Evolutionary conservation across 176 grass and related monocot genomes (phyloP), one percentile per base, ranked within the genome.

Genomic region (Hordeum marinum): DNA sequence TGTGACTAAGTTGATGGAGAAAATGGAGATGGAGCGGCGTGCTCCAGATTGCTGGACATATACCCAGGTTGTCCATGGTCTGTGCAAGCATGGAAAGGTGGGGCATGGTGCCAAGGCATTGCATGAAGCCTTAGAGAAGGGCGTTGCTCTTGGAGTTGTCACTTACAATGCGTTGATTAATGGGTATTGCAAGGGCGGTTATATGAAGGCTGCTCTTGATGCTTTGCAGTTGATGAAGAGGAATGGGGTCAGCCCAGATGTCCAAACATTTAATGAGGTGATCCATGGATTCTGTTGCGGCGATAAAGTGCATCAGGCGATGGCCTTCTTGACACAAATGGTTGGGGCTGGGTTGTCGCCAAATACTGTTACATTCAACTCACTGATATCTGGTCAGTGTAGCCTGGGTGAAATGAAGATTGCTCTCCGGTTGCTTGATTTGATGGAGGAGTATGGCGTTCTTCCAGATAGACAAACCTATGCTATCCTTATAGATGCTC

Each of bases 381-480:
- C 7, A 2, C 15, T 54, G 43, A 75, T 75, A 18, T 75, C 24
- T 2, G 45, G 43, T 52, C 45, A 75, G 43, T 75, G 72, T 9
- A 32, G 26, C 29, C 15, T 31, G 25, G 72, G 26, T 52, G 15
- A 75, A 4, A 34, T 32, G 15, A 54, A 75, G 15, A 32, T 11
- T 75, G 45, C 72, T 75, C 11, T 32, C 3, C 15, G 4, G 25
- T 75, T 75, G 45, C 72, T 75, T 36, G 80, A 58, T 40, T 78
- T 88, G 65, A 83, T 88, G 86, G 59, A 88, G 48, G 50, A 72
- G 41, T 64, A 40, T 72, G 73, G 52, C 42, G 10, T 83, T 13
- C 32, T 36, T 72, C 80, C 86, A 39, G 71, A 87, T 29, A 40
- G 55, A 48, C 61, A 72, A 61, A 82, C 85, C 15, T 82, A 76